phyloP scores from a whole-genome alignment of 106 monocot genomes.

The Triglochin maritima region DNA sequence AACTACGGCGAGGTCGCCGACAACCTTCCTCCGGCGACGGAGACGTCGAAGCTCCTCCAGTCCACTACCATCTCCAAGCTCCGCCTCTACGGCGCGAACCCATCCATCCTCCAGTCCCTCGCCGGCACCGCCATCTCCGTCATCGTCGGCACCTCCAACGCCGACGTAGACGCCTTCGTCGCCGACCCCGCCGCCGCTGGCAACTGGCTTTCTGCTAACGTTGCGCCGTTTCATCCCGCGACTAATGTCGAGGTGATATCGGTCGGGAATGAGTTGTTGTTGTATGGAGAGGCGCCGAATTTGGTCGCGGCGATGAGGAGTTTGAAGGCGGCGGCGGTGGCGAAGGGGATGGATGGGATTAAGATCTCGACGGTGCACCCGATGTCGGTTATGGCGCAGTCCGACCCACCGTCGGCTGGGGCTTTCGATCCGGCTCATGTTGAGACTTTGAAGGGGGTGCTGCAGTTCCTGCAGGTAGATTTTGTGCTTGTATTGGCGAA shows the following conservation, averaged over 20 bases:
- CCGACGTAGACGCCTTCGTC: conserved; percentile 59
- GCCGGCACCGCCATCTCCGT: conserved; percentile 52
- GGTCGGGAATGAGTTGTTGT: conserved; percentile 73
- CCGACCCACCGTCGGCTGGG: conserved; percentile 64
- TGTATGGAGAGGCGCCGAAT: conserved; percentile 23
- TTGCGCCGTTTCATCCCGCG: conserved; percentile 48
- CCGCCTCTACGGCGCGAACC: conserved; percentile 66
- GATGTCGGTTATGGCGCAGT: conserved; percentile 49
- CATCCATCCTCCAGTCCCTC: conserved; percentile 42
- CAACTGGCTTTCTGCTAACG: conserved; percentile 51
- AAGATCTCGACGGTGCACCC: conserved; percentile 58
- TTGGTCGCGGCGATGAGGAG: conserved; percentile 35
- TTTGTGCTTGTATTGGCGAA: no score
- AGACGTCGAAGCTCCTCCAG: conserved; percentile 45
- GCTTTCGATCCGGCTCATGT: conserved; percentile 31
- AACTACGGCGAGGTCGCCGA: conserved; percentile 81
- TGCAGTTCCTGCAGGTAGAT: conserved; percentile 21
- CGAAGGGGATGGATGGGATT: conserved; percentile 3
- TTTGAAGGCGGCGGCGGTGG: no score
- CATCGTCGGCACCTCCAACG: conserved; percentile 60
- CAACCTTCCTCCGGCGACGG: conserved; percentile 61
- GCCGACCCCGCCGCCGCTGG: conserved; percentile 44
- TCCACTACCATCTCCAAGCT: conserved; percentile 69
- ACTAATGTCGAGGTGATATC: conserved; percentile 46
- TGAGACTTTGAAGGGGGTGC: conserved; percentile 16